Evolutionary conservation across 306 rosid genomes (phyloP), one percentile per base, ranked within the genome.

Genomic region (Calophaca sinica): DNA sequence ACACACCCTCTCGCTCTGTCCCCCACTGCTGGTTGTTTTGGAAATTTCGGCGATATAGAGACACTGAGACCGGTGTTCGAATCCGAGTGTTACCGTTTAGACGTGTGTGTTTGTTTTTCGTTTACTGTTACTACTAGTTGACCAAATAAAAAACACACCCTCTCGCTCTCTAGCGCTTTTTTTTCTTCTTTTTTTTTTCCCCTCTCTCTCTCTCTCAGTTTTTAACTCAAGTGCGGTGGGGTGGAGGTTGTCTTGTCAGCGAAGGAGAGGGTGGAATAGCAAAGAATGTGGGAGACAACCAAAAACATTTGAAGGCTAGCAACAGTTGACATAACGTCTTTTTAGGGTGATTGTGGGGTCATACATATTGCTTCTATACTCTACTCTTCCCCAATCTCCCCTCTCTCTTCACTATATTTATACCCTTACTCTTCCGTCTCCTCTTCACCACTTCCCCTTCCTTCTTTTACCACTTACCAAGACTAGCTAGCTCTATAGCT

Each of bases 241-340:
- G 70, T 87, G 77, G 32, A 73, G 76, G 76, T 67, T 82, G 92
- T 82, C 76, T 73, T 78, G 87, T 89, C 87, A 83, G 84, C 66
- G 82, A 15, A 62, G 50, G 50, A 50, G 61, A 53, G 77, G 77
- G 74, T 46, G 81, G 82, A 84, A 64, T 60, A 70, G 73, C 51
- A 77, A 75, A 78, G 88, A 82, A 81, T 84, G 91, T 93, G 96
- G 97, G 92, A 86, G 96, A 90, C 96, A 89, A 80, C 45, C 84
- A 76, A 73, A 88, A 87, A 83, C 96, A 86, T 80, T 53, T 64
- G 77, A 90, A 87, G 83, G 85, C 63, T 57, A 83, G 20, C 80
- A 84, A 92, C 86, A 89, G 90, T 87, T 86, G 96, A 93, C 89
- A 74, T 2, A 57, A 80, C 87, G 77, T 76, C 87, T 83, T 81